Conservation (phyloP, 768 basidiomycete genomes). For the Hygrocybe punicea region DNA sequence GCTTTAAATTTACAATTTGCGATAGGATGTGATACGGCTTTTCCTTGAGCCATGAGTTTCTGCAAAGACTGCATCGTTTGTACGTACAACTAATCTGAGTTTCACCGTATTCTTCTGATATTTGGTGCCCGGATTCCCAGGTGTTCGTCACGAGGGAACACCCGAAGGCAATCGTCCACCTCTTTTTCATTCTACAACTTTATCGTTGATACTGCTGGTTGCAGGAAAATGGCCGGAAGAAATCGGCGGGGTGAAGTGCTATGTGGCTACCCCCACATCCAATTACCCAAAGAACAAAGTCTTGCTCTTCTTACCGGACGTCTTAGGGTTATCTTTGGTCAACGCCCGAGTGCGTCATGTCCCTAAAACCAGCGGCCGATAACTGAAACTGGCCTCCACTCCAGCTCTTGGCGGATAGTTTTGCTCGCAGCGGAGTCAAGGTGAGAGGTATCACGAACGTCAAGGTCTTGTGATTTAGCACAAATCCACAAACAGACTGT, state of each 20-base stretch:
- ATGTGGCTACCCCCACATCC: conserved; percentile 41
- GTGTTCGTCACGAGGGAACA: conserved; percentile 39
- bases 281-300: conserved; percentile 46
- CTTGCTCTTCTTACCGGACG: no score
- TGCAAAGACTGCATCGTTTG: conserved; percentile 49
- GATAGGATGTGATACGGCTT: no score
- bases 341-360: no score
- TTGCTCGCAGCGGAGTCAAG: conserved; percentile 46
- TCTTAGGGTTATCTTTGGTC: no score
- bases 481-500: no score
- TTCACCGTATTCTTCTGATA: not conserved
- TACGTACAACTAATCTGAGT: conserved; percentile 12
- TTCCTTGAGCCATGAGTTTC: conserved; percentile 40
- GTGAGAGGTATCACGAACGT: conserved; percentile 17
- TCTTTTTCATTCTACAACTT: not conserved
- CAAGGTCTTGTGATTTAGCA: no score
- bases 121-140: conserved; percentile 13
- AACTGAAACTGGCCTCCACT: not conserved
- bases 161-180: conserved; percentile 29
- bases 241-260: conserved; percentile 39
- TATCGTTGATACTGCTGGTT: not conserved
- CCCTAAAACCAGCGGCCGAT: no score
- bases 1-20: no score
- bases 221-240: conserved; percentile 35
- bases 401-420: conserved; percentile 32